Conservation (phyloP, 2,329 filamentous ascomycete genomes). For the Colletotrichum eremochloae region DNA sequence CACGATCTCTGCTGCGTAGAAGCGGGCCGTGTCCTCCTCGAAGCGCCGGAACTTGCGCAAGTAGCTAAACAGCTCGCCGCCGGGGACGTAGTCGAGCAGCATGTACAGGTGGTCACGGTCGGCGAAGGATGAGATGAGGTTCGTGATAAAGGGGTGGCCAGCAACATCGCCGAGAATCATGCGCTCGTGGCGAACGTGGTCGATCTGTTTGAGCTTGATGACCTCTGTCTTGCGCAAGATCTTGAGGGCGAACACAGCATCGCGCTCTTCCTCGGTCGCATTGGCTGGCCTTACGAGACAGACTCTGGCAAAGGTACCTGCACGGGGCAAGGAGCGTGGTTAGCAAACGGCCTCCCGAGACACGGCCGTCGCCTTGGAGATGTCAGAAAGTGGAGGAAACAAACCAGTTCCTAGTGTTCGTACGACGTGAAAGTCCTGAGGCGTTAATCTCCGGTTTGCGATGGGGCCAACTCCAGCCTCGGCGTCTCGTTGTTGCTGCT, state of each 20-base stretch:
- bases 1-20: conserved; percentile 88
- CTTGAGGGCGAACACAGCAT: conserved; percentile 84
- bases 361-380: conserved; percentile 19
- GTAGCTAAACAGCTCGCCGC: conserved; percentile 88
- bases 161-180: conserved; percentile 82
- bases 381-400: conserved; percentile 43
- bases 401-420: conserved; percentile 83
- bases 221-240: conserved; percentile 81
- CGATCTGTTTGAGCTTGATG: conserved; percentile 86
- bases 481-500: conserved; percentile 34
- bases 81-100: conserved; percentile 86
- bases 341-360: conserved; percentile 33
- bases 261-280: conserved; percentile 64
- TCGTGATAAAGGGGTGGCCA: conserved; percentile 87
- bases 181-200: conserved; percentile 88
- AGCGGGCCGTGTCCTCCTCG: conserved; percentile 81
- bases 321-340: conserved; percentile 28
- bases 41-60: conserved; percentile 83
- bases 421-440: conserved; percentile 77
- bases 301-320: conserved; percentile 85
- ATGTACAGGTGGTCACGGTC: conserved; percentile 85
- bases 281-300: conserved; percentile 79
- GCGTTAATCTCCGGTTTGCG: conserved; percentile 46
- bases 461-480: conserved; percentile 40
- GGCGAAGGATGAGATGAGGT: conserved; percentile 82